Evolutionary conservation across 2,329 filamentous ascomycete species (phyloP).

Genomic region (Pseudogymnoascus destructans): DNA sequence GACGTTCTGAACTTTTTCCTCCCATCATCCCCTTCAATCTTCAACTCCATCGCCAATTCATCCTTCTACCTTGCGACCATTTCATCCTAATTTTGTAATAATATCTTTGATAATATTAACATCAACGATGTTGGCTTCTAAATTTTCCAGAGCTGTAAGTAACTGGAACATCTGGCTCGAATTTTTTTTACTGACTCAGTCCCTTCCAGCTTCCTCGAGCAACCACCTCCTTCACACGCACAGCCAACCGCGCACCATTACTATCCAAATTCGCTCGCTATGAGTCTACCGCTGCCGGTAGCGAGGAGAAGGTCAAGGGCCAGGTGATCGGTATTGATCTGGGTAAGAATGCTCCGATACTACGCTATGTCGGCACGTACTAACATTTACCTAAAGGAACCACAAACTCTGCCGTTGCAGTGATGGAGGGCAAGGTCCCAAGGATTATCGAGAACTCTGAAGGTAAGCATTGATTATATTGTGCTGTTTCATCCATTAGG

Average conservation of each 20-base stretch:
- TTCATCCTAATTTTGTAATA: conserved; percentile 6
- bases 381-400: conserved; percentile 41
- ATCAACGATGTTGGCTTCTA: conserved; percentile 57
- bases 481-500: neutral
- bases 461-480: conserved; percentile 40
- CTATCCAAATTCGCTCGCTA: conserved; percentile 64
- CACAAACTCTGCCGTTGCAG: conserved; percentile 91
- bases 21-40: conserved; percentile 11
- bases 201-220: conserved; percentile 61
- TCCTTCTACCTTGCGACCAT: conserved; percentile 15
- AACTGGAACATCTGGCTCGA: neutral
- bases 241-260: conserved; percentile 56
- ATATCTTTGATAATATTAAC: conserved; percentile 8
- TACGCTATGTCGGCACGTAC: conserved; percentile 4
- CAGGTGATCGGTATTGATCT: conserved; percentile 97
- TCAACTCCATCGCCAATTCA: conserved; percentile 13
- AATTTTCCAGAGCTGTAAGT: conserved; percentile 64
- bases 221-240: conserved; percentile 52
- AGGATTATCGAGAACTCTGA: conserved; percentile 98
- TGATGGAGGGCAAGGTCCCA: conserved; percentile 93
- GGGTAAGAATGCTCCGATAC: conserved; percentile 41
- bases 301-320: conserved; percentile 76
- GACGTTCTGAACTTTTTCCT: conserved; percentile 12
- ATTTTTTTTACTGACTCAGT: conserved; percentile 7
- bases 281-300: conserved; percentile 46